Percentiles rank a stretch among this genome's conserved stretches.
phyloP scores from a whole-genome alignment of 139 green algal genomes.

The Chlamydomonas applanata region DNA sequence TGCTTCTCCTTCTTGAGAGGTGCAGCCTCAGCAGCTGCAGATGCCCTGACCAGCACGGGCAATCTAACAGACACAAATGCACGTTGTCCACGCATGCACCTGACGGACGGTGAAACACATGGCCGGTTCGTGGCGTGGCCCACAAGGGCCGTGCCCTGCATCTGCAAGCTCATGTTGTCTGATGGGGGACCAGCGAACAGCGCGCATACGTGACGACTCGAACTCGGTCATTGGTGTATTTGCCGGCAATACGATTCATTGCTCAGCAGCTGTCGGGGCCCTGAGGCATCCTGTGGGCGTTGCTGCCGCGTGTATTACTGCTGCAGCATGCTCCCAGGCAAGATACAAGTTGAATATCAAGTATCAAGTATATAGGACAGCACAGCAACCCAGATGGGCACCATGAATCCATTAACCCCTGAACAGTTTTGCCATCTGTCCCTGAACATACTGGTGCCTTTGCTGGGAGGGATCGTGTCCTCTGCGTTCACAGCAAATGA shows the following conservation, averaged over 20 bases:
- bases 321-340: too few relatives aligned
- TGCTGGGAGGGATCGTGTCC: background rate
- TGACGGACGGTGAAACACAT: background rate
- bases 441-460: background rate
- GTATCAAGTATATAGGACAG: too few relatives aligned
- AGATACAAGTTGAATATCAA: too few relatives aligned
- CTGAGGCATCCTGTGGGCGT: too few relatives aligned
- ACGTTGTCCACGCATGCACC: background rate
- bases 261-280: too few relatives aligned
- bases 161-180: background rate
- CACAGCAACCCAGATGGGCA: too few relatives aligned
- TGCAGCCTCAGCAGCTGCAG: background rate
- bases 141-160: background rate
- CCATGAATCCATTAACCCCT: too few relatives aligned
- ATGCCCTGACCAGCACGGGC: background rate
- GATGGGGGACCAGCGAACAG: background rate
- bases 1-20: slow-evolving; percentile 16
- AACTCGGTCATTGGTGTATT: background rate
- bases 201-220: background rate
- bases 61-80: background rate
- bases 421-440: too few relatives aligned
- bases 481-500: background rate
- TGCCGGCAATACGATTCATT: too few relatives aligned
- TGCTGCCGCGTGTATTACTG: too few relatives aligned
- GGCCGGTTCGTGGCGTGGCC: background rate